Evolutionary conservation across 805 yeast genomes (phyloP), one percentile per base, ranked within the genome.

Genomic region (Candida piceae): DNA sequence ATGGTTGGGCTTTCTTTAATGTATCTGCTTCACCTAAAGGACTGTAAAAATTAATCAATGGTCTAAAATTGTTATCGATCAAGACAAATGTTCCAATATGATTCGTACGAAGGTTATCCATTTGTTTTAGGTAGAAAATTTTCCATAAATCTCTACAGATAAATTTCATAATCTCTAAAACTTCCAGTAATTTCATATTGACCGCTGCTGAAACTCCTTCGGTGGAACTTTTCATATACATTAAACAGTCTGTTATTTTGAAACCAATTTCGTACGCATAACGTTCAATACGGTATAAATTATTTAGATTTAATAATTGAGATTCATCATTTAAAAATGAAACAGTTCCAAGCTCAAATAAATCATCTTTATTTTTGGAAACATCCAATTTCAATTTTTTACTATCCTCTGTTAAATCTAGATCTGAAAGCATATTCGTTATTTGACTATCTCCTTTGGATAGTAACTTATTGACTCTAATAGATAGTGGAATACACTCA

Each of bases 91-190:
- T 84, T 6, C 93, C 82, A 26, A 94, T 64, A 57, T 93, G 97
- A 55, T 93, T 93, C 1, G 98, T 93, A 43, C 95, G 74, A 40
- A 93, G 68, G 48, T 87, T 88, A 57, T 89, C 97, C 68, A 93
- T 85, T 57, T 84, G 96, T 60, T 88, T 90, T 26, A 79, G 76
- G 61, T 77, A 87, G 20, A 90, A 55, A 36, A 72, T 63, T 49
- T 75, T 78, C 97, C 97, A 93, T 20, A 89, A 82, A 48, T 89
- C 97, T 31, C 95, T 73, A 57, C 97, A 89, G 5, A 93, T 75
- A 57, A 86, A 88, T 61, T 90, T 90, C 86, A 93, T 85, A 27
- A 90, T 73, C 46, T 85, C 89, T 26, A 90, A 61, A 10, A 84
- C 69, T 42, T 84, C 89, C 16, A 65, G 68, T 53, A 80, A 58